phyloP scores from a whole-genome alignment of 2,329 filamentous ascomycete species.

The Trichoderma sp. region DNA sequence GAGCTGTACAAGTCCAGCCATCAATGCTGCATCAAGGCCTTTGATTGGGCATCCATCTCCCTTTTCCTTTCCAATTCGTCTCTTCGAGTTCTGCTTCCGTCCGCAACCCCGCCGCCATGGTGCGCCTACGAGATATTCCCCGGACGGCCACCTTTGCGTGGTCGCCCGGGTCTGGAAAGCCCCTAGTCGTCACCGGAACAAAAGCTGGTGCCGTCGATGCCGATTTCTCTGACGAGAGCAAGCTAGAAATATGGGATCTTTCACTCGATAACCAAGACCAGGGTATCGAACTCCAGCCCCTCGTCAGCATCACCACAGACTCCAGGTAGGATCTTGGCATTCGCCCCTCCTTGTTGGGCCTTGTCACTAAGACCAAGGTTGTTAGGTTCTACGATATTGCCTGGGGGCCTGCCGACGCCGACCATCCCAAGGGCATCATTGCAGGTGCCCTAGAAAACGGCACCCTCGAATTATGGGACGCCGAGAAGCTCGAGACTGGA shows the following conservation, averaged over 20 bases:
- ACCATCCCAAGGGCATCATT: constrained; percentile 82
- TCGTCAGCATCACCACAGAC: constrained; percentile 80
- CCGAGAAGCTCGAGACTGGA: constrained; percentile 61
- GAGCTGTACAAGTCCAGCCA: constrained; percentile 14
- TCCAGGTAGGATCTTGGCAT: constrained; percentile 62
- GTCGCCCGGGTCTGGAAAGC: constrained; percentile 77
- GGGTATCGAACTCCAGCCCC: constrained; percentile 78
- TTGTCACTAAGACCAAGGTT: constrained; percentile 22
- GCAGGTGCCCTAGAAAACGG: constrained; percentile 95
- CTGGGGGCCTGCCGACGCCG: constrained; percentile 80
- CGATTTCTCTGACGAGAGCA: constrained; percentile 96
- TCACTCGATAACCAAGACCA: constrained; percentile 73
- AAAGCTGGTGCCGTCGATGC: constrained; percentile 92
- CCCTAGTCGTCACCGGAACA: constrained; percentile 88
- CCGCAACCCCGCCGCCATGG: constrained; percentile 61
- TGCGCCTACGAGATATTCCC: constrained; percentile 92
- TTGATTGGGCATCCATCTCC: constrained; percentile 6
- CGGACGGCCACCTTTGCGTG: constrained; percentile 96
- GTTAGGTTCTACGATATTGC: constrained; percentile 92
- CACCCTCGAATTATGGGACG: constrained; percentile 90
- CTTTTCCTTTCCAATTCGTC: constrained; percentile 14
- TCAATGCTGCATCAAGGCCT: constrained; percentile 19
- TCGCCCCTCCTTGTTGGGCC: not conserved
- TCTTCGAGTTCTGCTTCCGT: constrained; percentile 23
- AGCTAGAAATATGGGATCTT: constrained; percentile 94